These are phyloP conservation scores for Hydnomerulius pinastri DNA, from an alignment of 768 basidiomycete species.

Conservation along the genomic window DNA sequence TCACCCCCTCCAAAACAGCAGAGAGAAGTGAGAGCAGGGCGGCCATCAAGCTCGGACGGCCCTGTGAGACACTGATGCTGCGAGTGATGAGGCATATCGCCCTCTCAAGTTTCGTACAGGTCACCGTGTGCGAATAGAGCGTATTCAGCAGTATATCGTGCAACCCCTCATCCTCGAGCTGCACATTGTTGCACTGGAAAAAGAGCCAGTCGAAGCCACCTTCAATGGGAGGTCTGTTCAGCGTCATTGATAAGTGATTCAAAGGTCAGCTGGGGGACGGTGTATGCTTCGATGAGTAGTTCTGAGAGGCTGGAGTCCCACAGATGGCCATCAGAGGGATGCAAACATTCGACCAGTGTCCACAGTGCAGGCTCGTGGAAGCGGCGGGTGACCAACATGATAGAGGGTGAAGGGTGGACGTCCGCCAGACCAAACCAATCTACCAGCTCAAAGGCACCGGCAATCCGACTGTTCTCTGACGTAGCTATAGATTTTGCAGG, in stretches of 20 bases:
- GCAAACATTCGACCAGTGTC: conserved; percentile 44
- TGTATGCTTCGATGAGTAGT: conserved; percentile 29
- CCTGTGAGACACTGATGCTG: conserved; percentile 25
- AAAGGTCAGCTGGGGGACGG: background rate
- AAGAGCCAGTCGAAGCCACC: conserved; percentile 49
- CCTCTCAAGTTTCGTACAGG: conserved; percentile 34
- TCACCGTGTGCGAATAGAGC: conserved; percentile 29
- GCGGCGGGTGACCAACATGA: conserved; percentile 40
- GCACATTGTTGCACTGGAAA: conserved; percentile 30
- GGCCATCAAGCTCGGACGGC: conserved; percentile 22
- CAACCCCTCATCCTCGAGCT: conserved; percentile 18
- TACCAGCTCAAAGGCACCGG: conserved; percentile 56
- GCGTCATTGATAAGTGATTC: background rate
- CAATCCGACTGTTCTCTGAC: conserved; percentile 33
- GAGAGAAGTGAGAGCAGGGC: conserved; percentile 43
- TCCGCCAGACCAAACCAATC: conserved; percentile 60
- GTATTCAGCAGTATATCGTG: conserved; percentile 39
- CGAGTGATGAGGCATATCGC: conserved; percentile 42
- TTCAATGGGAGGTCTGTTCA: conserved; percentile 12
- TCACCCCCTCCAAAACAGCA: conserved; percentile 35
- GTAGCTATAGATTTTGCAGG: conserved; percentile 36
- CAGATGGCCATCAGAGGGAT: conserved; percentile 43
- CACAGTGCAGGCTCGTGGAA: conserved; percentile 45
- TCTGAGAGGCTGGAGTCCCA: conserved; percentile 37
- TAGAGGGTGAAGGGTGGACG: conserved; percentile 28